Conservation (phyloP, 495 filamentous ascomycete genomes). For the Cercophora newfieldiana region DNA sequence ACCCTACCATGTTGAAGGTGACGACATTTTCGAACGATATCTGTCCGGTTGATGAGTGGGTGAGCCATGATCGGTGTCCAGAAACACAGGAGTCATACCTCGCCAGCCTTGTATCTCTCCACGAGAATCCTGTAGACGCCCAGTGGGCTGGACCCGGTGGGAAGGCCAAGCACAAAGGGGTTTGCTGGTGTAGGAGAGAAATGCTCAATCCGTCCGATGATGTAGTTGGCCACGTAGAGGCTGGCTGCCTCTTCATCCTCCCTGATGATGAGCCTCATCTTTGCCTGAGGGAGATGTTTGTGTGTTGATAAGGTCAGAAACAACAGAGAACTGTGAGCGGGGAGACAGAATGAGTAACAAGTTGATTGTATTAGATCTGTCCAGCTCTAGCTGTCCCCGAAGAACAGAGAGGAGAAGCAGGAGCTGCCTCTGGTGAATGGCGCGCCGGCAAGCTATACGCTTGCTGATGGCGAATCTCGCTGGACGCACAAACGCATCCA, state of each 20-base stretch:
- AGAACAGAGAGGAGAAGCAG: background rate
- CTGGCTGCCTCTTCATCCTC: conserved; percentile 66
- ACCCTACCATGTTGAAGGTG: conserved; percentile 88
- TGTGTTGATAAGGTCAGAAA: background rate
- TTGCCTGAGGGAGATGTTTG: too few relatives aligned
- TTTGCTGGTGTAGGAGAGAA: conserved; percentile 68
- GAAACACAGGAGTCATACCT: conserved; percentile 34
- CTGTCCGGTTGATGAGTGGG: conserved; percentile 20
- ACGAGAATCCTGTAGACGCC: conserved; percentile 77
- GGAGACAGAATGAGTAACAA: background rate
- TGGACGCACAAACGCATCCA: background rate
- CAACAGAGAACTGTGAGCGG: background rate
- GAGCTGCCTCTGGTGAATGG: background rate
- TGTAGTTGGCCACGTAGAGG: conserved; percentile 78
- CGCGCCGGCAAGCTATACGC: background rate
- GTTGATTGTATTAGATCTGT: background rate
- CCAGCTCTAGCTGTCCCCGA: background rate
- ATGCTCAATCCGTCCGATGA: conserved; percentile 72
- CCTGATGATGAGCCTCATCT: conserved; percentile 83
- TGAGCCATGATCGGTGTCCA: background rate
- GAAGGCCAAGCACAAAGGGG: conserved; percentile 81
- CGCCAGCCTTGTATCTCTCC: conserved; percentile 70
- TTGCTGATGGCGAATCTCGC: background rate
- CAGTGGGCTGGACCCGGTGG: conserved; percentile 78
- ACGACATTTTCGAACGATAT: conserved; percentile 86